Base-by-base conservation (phyloP, 257 asterid species). In the Linaria vulgaris region DNA sequence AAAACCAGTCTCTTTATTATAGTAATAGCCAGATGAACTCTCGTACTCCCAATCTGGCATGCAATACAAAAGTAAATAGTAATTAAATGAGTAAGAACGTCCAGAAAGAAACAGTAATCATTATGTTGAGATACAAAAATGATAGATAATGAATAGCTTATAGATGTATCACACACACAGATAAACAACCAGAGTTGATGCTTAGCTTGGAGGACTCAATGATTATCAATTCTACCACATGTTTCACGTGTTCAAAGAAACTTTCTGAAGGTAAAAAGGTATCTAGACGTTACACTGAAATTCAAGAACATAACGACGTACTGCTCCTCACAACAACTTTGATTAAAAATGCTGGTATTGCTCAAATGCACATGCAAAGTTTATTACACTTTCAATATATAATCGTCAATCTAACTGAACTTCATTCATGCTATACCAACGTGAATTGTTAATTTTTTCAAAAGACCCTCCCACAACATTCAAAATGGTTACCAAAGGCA, bases 11-110 rank as follows among this genome's bases (percentile, higher is more conserved):
- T 69, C 75, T 75, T 77, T 80, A 63, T 82, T 88, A 75, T 81
- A 83, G 74, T 88, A 88, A 75, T 88, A 90, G 59, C 99, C 95
- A 1, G 96, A 75, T 57, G 96, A 81, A 69, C 81, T 79, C 58
- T 94, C 89, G 14, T 70, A 62, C 76, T 80, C 95, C 99, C 99
- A 90, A 39, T 86, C 99, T 94, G 90, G 56, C 68, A 73, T 49
- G n/a, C 54, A 41, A 10, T 25, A 52, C 23, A 51, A 46, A 14
- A 31, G 20, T 12, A 44, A 64, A 38, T 2, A 63, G 22, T n/a
- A 1, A 54, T 37, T 58, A 47, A n/a, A n/a, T 7, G 5, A 16
- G 6, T 12, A 47, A 15, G 15, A 45, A 23, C 12, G 37, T 1
- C 38, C 59, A 52, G 20, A 41, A 50, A 55, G 15, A 48, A 59